Evolutionary conservation across 2,329 filamentous ascomycete species (phyloP), one percentile per base, ranked within the genome.

Genomic region (Colletotrichum endophyticum): DNA sequence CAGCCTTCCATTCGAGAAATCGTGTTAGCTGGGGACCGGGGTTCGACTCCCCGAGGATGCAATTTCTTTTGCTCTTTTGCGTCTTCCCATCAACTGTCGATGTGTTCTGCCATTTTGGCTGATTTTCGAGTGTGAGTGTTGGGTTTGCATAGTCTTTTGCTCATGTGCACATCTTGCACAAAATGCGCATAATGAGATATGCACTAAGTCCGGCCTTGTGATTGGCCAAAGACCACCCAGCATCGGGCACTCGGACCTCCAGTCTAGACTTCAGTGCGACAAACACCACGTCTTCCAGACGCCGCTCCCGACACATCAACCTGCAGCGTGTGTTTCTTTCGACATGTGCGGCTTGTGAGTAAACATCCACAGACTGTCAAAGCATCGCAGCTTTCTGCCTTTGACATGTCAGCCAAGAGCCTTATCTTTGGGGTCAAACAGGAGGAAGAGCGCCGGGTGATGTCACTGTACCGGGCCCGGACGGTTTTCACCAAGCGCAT

Each of bases 31-130:
- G 62, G 73, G 73, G 73, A 75, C 73, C 53, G 68, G 73, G 56
- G 36, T 75, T 75, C 73, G 73, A 75, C 39, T 75, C 36, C 56
- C 73, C 68, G 53, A 61, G 62, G 73, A 72, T 72, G 73, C 73
- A 75, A n/a, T 8, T 1, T 5, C 11, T 62, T 75, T 75, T 71
- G 15, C 19, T 32, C 3, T 56, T 57, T 68, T 15, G 19, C 8
- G 8, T 12, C 5, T 9, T n/a, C 12, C 7, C 28, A 22, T 19
- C 5, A 13, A 2, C 11, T 34, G 5, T 62, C 15, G 28, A 8
- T 30, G 7, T 13, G 12, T 22, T 13, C 28, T 34, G 8, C 32
- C 6, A 34, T 22, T 34, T 15, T 28, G 9, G 13, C 4, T 34
- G 16, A 6, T 30, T 22, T 61, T 34, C 5, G 59, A 34, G 12